These are phyloP conservation scores for Inonotus hispidus DNA, from an alignment of 1,284 basidiomycete genomes.

Conservation along the genomic window DNA sequence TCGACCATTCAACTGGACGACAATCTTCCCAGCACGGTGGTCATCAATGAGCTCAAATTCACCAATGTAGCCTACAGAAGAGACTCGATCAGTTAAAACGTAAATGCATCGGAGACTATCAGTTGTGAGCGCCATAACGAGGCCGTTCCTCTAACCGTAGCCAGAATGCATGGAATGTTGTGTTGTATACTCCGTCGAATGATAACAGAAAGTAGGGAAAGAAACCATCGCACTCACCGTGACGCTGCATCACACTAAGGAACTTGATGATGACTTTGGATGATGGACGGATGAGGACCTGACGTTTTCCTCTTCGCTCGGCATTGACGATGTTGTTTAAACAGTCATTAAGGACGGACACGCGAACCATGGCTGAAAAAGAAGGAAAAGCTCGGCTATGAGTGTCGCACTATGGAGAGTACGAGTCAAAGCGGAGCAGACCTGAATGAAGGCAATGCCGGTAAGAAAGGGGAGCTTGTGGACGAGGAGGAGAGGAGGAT, in stretches of 20 bases:
- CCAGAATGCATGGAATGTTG: constrained; percentile 1
- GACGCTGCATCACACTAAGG: constrained; percentile 94
- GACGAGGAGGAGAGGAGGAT: constrained; percentile 19
- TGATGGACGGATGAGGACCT: constrained; percentile 92
- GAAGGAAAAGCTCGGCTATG: constrained; percentile 53
- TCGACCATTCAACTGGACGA: constrained; percentile 96
- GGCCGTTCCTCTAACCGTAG: neutral
- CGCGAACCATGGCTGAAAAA: constrained; percentile 67
- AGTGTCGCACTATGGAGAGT: constrained; percentile 76
- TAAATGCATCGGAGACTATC: too few species aligned
- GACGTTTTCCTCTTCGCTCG: constrained; percentile 96
- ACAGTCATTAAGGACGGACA: constrained; percentile 85
- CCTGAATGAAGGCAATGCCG: constrained; percentile 7
- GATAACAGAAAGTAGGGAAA: constrained; percentile 6
- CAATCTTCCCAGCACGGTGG: constrained; percentile 98
- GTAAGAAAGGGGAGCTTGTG: neutral
- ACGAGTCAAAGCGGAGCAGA: constrained; percentile 64
- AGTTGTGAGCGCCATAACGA: constrained; percentile 23
- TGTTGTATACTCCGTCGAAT: neutral
- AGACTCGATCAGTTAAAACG: constrained; percentile 16
- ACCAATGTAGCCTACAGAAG: constrained; percentile 84
- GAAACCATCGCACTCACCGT: constrained; percentile 59
- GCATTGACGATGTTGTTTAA: constrained; percentile 97
- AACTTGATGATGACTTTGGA: constrained; percentile 97
- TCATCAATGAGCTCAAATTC: constrained; percentile 99